These are phyloP conservation scores for Citeromyces hawaiiensis DNA, from an alignment of 1,139 yeast genomes.

Conservation along the genomic window DNA sequence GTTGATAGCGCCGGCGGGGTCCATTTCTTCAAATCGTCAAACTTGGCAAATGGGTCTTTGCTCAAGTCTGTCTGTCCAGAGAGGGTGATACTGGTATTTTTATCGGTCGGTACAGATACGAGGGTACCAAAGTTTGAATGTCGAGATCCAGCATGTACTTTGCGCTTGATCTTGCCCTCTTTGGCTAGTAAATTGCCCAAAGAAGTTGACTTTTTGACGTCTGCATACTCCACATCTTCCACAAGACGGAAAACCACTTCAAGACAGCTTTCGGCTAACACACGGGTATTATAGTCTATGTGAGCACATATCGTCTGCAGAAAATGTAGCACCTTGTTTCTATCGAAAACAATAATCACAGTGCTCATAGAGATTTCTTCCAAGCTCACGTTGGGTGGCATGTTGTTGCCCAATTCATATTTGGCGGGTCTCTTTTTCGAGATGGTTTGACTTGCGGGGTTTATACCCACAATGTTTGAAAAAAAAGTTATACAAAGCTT, in stretches of 20 bases:
- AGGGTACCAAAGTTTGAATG: constrained; percentile 91
- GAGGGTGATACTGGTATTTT: constrained; percentile 46
- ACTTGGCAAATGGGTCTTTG: constrained; percentile 7
- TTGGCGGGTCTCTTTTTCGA: constrained; percentile 25
- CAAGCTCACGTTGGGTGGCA: constrained; percentile 39
- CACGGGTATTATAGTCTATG: constrained; percentile 43
- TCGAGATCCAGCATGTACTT: constrained; percentile 47
- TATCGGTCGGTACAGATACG: constrained; percentile 50
- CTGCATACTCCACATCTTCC: constrained; percentile 4
- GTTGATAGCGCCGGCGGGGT: constrained; percentile 25
- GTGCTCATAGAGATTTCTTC: constrained; percentile 61
- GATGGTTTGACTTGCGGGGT: constrained; percentile 45
- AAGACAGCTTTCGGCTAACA: constrained; percentile 49
- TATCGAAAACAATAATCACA: constrained; percentile 42
- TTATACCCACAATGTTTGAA: constrained; percentile 65
- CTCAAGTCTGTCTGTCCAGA: constrained; percentile 42
- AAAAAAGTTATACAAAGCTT: constrained; percentile 62
- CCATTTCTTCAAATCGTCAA: constrained; percentile 31
- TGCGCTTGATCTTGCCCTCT: constrained; percentile 42
- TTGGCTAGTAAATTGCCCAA: constrained; percentile 40
- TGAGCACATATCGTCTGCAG: constrained; percentile 57
- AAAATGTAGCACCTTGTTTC: constrained; percentile 62
- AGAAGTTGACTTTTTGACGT: constrained; percentile 9
- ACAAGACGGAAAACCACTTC: constrained; percentile 59
- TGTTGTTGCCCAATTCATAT: constrained; percentile 20